Evolutionary conservation across 495 filamentous ascomycete genomes (phyloP).

Genomic region (Daldinia decipiens): DNA sequence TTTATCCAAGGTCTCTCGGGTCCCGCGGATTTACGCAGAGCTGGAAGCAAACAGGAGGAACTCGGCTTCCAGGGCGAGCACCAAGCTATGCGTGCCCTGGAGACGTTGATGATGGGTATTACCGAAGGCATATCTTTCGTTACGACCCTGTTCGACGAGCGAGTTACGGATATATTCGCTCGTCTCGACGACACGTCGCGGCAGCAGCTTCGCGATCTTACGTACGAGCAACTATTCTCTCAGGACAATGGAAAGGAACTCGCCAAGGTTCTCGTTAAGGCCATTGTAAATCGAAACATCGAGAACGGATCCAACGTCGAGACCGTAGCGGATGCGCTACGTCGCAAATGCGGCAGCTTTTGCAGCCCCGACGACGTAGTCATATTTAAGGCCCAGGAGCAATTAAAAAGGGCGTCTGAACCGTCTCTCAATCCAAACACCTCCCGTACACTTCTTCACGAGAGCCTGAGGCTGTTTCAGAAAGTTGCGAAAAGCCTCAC

Average conservation of each 20-base stretch:
- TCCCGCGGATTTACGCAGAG: conserved; percentile 77
- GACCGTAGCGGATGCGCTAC: conserved; percentile 90
- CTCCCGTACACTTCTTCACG: conserved; percentile 83
- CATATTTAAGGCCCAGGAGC: conserved; percentile 97
- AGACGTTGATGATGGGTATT: conserved; percentile 81
- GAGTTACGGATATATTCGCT: conserved; percentile 86
- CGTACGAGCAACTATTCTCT: conserved; percentile 87
- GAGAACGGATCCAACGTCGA: conserved; percentile 95
- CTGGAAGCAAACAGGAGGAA: conserved; percentile 84
- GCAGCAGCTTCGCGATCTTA: conserved; percentile 75
- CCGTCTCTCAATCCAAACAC: conserved; percentile 75
- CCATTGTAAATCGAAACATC: conserved; percentile 97
- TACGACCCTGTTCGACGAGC: conserved; percentile 90
- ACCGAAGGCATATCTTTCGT: conserved; percentile 97
- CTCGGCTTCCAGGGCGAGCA: conserved; percentile 91
- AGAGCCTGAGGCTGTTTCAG: conserved; percentile 87
- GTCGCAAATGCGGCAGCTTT: conserved; percentile 92
- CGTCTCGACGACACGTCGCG: conserved; percentile 75
- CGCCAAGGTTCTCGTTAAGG: conserved; percentile 96
- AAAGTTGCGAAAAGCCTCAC: conserved; percentile 84
- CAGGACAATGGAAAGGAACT: conserved; percentile 81
- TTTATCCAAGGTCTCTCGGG: conserved; percentile 94
- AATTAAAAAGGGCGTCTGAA: conserved; percentile 86
- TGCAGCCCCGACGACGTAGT: conserved; percentile 96
- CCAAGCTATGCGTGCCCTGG: conserved; percentile 85